Percentiles rank a stretch among this genome's conserved stretches.
Conservation (phyloP, 129 eudicot species). For the Tagetes erecta region DNA sequence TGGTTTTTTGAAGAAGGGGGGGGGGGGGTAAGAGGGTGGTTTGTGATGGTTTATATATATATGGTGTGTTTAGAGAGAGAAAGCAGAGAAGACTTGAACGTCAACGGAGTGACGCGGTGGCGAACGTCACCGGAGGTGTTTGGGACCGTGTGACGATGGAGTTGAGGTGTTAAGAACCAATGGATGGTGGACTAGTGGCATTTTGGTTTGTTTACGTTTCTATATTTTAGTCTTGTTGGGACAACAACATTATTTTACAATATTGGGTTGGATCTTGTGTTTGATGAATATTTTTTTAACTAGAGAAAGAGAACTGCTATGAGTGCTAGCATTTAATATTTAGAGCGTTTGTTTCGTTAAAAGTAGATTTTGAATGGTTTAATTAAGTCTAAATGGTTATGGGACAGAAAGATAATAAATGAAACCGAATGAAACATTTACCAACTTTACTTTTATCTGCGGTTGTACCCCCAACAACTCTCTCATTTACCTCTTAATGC, state of each 20-base stretch:
- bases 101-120: constrained; percentile 55
- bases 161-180: constrained; percentile 15
- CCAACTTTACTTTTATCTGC: too few species aligned
- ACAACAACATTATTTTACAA: neutral
- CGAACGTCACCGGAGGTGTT: constrained; percentile 47
- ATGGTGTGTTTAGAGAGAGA: neutral
- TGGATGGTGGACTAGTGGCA: neutral
- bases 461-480: too few species aligned
- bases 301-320: too few species aligned
- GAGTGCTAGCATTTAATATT: too few species aligned
- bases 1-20: constrained; percentile 3
- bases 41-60: neutral
- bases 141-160: constrained; percentile 30
- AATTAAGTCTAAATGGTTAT: too few species aligned
- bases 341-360: too few species aligned
- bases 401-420: too few species aligned
- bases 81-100: constrained; percentile 32
- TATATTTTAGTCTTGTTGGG: neutral
- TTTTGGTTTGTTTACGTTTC: neutral
- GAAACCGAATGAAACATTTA: too few species aligned
- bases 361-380: too few species aligned
- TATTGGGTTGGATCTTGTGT: neutral
- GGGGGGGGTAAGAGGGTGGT: constrained; percentile 14
- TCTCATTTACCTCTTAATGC: too few species aligned
- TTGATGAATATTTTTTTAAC: too few species aligned